Conservation (phyloP, 2,329 filamentous ascomycete genomes). For the Calonectria hawksworthii region DNA sequence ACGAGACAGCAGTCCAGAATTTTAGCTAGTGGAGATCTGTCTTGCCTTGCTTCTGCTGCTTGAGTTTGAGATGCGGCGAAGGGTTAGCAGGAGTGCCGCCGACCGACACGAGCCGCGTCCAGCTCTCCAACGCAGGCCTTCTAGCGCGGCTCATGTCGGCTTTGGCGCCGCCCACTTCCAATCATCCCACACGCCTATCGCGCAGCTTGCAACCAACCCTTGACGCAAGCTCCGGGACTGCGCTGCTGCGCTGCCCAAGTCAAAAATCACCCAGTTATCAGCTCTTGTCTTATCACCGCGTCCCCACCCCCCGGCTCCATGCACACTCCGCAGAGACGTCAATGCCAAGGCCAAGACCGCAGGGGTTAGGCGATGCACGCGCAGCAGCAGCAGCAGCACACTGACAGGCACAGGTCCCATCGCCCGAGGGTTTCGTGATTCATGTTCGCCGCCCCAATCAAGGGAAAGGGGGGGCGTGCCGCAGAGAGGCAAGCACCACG, state of each 20-base stretch:
- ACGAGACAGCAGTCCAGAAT: background rate
- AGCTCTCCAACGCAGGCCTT: background rate
- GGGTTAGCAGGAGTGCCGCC: background rate
- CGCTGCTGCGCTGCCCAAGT: background rate
- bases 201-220: background rate
- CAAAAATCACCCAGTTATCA: conserved; percentile 10
- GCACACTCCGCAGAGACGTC: background rate
- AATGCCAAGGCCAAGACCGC: background rate
- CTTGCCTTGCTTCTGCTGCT: background rate
- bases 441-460: background rate
- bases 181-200: background rate
- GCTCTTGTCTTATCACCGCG: background rate
- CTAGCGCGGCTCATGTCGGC: conserved; percentile 1
- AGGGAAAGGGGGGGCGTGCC: background rate
- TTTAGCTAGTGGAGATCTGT: conserved; percentile 8
- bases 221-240: background rate
- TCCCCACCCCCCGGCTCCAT: background rate
- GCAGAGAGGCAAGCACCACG: background rate
- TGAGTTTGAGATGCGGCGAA: background rate
- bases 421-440: conserved; percentile 4
- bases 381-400: too few relatives aligned
- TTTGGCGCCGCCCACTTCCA: background rate
- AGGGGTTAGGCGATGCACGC: background rate
- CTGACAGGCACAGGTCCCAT: background rate
- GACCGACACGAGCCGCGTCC: conserved; percentile 1